Evolutionary conservation across 2,329 filamentous ascomycete species (phyloP).

Genomic region (Fusarium udum): DNA sequence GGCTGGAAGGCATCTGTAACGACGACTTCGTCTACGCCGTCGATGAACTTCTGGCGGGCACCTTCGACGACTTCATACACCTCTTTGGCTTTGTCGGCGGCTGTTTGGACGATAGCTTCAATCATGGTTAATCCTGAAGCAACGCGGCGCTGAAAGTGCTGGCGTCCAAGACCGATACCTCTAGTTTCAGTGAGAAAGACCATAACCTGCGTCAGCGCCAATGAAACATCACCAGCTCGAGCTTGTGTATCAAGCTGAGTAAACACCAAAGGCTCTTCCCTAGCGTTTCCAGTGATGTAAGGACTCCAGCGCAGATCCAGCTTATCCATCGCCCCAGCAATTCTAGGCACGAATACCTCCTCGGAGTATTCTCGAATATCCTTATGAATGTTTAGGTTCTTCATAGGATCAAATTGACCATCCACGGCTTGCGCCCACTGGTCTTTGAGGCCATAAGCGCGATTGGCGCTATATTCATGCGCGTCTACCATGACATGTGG

Average conservation of each 20-base stretch:
- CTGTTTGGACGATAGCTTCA: constrained; percentile 39
- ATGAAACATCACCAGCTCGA: constrained; percentile 39
- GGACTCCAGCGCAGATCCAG: constrained; percentile 40
- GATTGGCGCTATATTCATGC: constrained; percentile 42
- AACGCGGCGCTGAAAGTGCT: constrained; percentile 47
- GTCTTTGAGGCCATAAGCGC: constrained; percentile 36
- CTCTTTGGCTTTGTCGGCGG: constrained; percentile 33
- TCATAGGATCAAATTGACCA: constrained; percentile 42
- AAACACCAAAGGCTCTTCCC: constrained; percentile 33
- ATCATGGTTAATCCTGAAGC: constrained; percentile 42
- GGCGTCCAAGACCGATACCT: constrained; percentile 45
- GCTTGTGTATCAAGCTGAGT: constrained; percentile 42
- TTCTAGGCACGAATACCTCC: constrained; percentile 29
- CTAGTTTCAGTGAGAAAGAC: constrained; percentile 43
- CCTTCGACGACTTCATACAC: constrained; percentile 36
- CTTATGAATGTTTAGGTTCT: constrained; percentile 44
- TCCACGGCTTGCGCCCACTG: constrained; percentile 41
- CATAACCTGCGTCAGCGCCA: constrained; percentile 40
- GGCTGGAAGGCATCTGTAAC: constrained; percentile 34
- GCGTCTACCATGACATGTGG: constrained; percentile 42
- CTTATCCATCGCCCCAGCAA: constrained; percentile 37
- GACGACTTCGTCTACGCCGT: constrained; percentile 40
- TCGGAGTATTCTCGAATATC: constrained; percentile 41
- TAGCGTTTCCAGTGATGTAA: constrained; percentile 36
- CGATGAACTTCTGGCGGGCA: constrained; percentile 36